phyloP scores from a whole-genome alignment of 2,329 filamentous ascomycete genomes.

The Bipolaris victoriae region DNA sequence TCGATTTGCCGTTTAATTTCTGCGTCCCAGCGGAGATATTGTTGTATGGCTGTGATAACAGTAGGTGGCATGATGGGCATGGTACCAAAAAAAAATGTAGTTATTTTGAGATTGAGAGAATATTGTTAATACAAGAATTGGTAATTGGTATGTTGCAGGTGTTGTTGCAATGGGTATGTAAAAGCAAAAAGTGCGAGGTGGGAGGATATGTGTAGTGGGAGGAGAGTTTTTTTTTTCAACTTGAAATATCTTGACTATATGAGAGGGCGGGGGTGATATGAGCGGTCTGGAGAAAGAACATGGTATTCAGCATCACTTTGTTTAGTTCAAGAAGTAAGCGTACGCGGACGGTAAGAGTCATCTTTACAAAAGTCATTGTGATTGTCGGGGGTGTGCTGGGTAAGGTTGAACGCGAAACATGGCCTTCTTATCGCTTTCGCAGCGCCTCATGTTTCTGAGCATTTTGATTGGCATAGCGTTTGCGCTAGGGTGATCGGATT shows the following conservation, averaged over 20 bases:
- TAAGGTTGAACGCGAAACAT: constrained; percentile 1
- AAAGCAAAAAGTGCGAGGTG: neutral
- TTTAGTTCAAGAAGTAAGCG: neutral
- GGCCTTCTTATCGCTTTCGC: constrained; percentile 7
- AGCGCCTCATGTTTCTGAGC: neutral
- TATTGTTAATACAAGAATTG: no score
- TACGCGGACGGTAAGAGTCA: constrained; percentile 12
- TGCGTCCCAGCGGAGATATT: constrained; percentile 13
- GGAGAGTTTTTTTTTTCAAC: neutral
- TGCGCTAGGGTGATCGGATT: neutral
- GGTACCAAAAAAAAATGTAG: neutral
- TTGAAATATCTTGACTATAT: constrained; percentile 2
- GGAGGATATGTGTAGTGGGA: neutral
- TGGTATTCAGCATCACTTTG: neutral
- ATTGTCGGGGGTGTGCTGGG: neutral
- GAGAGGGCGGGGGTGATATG: neutral
- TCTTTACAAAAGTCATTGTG: neutral
- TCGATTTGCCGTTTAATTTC: constrained; percentile 16
- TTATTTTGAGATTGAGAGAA: neutral
- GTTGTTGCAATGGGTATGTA: no score
- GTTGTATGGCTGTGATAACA: constrained; percentile 14
- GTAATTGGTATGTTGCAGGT: no score
- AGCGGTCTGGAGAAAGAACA: constrained; percentile 3
- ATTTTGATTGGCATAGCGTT: constrained; percentile 3
- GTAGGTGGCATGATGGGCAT: constrained; percentile 15